A percentile compares a stretch with the other conserved stretches of the same genome.
phyloP scores from a whole-genome alignment of 169 alveolate genomes.

The Perkinsus olseni region DNA sequence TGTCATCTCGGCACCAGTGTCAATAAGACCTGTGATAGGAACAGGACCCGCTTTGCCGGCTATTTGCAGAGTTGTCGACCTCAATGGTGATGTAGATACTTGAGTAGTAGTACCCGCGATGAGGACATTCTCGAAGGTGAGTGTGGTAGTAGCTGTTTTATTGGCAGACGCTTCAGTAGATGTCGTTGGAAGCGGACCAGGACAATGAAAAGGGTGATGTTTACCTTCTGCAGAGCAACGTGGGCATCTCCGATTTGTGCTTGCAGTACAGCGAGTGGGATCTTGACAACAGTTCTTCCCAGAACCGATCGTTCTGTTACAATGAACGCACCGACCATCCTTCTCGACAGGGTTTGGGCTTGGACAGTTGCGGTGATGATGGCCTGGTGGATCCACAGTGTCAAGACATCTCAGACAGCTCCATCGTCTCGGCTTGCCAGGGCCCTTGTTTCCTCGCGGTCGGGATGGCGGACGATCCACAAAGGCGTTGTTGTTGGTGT shows the following conservation, averaged over 20 bases:
- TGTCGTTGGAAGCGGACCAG: neutral
- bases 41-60: neutral
- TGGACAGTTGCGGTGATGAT: neutral
- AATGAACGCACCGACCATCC: neutral
- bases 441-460: neutral
- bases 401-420: neutral
- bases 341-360: neutral
- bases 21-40: neutral
- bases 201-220: neutral
- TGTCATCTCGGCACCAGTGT: neutral
- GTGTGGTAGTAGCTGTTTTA: neutral
- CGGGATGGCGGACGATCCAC: neutral
- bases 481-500: neutral
- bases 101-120: neutral
- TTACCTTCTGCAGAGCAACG: neutral
- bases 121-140: neutral
- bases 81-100: neutral
- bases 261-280: neutral
- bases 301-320: neutral
- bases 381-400: neutral
- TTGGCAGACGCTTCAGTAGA: neutral
- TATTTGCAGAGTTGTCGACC: neutral
- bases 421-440: neutral
- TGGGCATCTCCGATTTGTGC: neutral
- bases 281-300: neutral